These are phyloP conservation scores for Cucurbita moschata DNA, from an alignment of 306 rosid genomes.

Conservation along the genomic window DNA sequence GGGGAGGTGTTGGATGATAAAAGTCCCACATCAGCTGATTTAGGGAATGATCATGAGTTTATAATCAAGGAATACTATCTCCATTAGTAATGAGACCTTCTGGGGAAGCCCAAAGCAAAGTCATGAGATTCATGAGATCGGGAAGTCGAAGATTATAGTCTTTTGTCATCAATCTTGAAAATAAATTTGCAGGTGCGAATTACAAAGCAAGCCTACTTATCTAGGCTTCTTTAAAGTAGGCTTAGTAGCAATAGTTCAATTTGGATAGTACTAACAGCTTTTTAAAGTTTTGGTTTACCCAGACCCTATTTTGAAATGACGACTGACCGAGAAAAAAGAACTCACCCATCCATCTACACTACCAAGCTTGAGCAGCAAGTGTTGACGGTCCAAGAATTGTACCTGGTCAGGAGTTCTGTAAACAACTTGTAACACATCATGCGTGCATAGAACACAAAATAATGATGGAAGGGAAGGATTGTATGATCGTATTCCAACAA, in stretches of 20 bases:
- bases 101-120: too few relatives aligned
- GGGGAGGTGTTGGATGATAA: too few relatives aligned
- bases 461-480: not conserved
- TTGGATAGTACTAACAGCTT: not conserved
- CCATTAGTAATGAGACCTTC: too few relatives aligned
- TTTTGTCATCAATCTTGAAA: not conserved
- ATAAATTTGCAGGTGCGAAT: not conserved
- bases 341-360: constrained; percentile 98
- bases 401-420: constrained; percentile 57
- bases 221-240: not conserved
- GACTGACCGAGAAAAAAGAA: constrained; percentile 5
- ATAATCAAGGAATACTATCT: too few relatives aligned
- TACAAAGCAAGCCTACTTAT: not conserved
- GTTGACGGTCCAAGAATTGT: constrained; percentile 94
- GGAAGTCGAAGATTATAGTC: not conserved
- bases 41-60: too few relatives aligned
- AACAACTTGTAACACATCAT: constrained; percentile 27
- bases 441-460: constrained; percentile 6
- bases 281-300: not conserved
- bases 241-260: not conserved
- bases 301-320: not conserved
- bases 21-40: too few relatives aligned
- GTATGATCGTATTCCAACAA: not conserved
- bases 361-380: constrained; percentile 90
- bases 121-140: not conserved